A percentile compares a stretch with the other conserved stretches of the same genome.
These are phyloP conservation scores for Extremus antarcticus DNA, from an alignment of 495 filamentous ascomycete species.

Conservation along the genomic window DNA sequence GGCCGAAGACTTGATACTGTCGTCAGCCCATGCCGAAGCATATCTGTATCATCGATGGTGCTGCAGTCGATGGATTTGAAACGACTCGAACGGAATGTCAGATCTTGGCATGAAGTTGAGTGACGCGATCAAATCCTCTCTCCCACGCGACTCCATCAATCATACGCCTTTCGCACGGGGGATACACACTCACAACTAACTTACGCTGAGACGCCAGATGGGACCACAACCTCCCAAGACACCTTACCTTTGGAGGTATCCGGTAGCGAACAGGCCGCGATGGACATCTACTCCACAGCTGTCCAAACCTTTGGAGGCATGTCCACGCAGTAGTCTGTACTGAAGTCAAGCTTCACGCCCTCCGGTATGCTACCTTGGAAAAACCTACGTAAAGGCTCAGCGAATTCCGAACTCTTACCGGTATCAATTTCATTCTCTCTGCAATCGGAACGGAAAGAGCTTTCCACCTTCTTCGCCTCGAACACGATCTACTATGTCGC, in stretches of 20 bases:
- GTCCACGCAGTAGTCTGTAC: background rate
- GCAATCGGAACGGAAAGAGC: background rate
- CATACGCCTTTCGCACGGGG: too few species aligned
- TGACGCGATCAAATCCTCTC: too few species aligned
- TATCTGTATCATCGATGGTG: background rate
- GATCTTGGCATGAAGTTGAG: too few species aligned
- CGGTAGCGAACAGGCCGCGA: background rate
- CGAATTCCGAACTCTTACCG: background rate
- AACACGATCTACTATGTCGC: conserved; percentile 3
- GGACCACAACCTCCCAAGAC: too few species aligned
- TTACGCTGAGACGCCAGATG: too few species aligned
- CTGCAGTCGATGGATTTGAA: too few species aligned
- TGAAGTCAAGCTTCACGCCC: background rate
- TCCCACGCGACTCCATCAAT: too few species aligned
- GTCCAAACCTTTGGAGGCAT: background rate
- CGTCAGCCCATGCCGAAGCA: background rate
- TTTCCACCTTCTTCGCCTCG: background rate
- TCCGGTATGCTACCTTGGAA: background rate
- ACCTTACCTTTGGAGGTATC: background rate
- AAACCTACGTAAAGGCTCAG: background rate
- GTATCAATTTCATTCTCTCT: background rate
- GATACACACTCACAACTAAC: too few species aligned
- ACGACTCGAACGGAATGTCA: too few species aligned
- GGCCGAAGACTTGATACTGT: background rate
- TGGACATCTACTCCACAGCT: background rate